Evolutionary conservation across 2,329 filamentous ascomycete species (phyloP).

Genomic region (Penicillium sp.): DNA sequence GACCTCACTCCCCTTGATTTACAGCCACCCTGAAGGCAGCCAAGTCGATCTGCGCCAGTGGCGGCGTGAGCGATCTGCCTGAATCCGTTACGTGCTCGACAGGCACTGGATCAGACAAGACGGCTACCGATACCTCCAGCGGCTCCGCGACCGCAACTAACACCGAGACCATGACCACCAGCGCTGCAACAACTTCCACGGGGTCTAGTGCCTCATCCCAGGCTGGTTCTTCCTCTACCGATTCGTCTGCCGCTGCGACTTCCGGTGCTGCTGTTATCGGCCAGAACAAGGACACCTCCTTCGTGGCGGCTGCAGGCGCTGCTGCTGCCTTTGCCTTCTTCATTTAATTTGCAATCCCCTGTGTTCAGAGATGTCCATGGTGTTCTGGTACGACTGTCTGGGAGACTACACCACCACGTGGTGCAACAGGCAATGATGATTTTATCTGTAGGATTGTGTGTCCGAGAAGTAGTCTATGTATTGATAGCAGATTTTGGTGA

Average conservation of each 20-base stretch:
- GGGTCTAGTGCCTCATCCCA: conserved; percentile 21
- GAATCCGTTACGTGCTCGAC: conserved; percentile 31
- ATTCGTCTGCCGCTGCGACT: conserved; percentile 28
- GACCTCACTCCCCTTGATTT: neutral
- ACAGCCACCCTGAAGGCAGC: conserved; percentile 39
- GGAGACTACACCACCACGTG: no score
- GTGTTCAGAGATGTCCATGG: neutral
- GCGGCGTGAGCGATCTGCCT: conserved; percentile 38
- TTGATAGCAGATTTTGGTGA: no score
- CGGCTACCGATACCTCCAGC: no score
- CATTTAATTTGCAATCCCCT: conserved; percentile 15
- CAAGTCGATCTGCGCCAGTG: conserved; percentile 39
- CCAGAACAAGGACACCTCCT: conserved; percentile 24
- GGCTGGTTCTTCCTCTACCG: conserved; percentile 19
- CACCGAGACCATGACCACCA: conserved; percentile 10
- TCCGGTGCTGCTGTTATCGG: conserved; percentile 22
- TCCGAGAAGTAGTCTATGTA: no score
- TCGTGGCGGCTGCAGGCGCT: conserved; percentile 32
- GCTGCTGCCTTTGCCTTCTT: conserved; percentile 32
- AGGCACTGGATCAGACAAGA: no score
- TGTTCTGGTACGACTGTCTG: no score
- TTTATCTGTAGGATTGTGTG: no score
- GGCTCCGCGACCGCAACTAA: conserved; percentile 12
- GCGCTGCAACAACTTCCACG: neutral
- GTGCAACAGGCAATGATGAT: no score